Base-by-base conservation (phyloP, 106 monocot species). In the Hemerocallis citrina region DNA sequence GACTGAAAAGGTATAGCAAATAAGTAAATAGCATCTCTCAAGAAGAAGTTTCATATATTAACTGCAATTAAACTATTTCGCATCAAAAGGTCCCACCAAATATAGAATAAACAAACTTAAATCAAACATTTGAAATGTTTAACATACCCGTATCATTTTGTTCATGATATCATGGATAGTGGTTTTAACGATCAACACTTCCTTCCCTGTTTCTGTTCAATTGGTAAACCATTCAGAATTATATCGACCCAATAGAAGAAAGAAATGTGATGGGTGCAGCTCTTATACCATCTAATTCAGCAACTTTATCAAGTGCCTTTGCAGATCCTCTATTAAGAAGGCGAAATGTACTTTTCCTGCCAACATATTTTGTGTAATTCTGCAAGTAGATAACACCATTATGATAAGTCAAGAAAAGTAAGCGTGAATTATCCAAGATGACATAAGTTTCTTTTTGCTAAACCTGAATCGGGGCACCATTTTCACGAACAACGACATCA, bases 271-370 rank as follows among this genome's bases (percentile, higher is more conserved):
- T n/a, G n/a, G 16, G 7, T 36, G 5, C 42, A 57, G 38, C 33
- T 49, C 34, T 61, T 49, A 38, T 82, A 95, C 94, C 91, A 88
- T 98, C 96, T 51, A 98, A 72, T 61, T 98, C 84, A 52, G 65
- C 84, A 68, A 98, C 96, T 88, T 98, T 98, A 75, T 98, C 91
- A 59, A 98, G 84, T 68, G 96, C 91, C 76, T 98, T 98, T 39
- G 96, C 96, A 67, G 96, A 98, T 72, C 96, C 96, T 84, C 96
- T 87, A 67, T 98, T 98, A 38, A 98, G 84, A 73, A 98, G 90
- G 7, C 96, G 90, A 75, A 85, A 98, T 41, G 87, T 98, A 70
- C 91, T 91, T 66, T 91, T 91, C 41, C 52, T 79, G 16, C 96
- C 96, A 47, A 91, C 91, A 71, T 79, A 81, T 62, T 85, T 74